Evolutionary conservation across 495 filamentous ascomycete species (phyloP).

Genomic region (Cairneyella variabilis): DNA sequence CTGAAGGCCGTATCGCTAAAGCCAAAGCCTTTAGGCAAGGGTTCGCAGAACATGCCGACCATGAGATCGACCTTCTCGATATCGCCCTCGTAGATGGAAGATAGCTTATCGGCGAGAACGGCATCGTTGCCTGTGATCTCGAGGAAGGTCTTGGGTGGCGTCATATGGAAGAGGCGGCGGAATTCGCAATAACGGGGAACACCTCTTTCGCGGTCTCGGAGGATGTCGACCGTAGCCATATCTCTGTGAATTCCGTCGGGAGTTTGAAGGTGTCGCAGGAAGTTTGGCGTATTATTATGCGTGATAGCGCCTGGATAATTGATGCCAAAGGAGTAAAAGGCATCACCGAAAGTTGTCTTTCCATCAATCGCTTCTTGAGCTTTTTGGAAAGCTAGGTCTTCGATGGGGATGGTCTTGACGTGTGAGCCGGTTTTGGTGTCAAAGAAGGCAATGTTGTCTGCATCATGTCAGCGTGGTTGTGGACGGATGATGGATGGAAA

Average conservation of each 20-base stretch:
- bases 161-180: conserved; percentile 37
- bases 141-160: conserved; percentile 27
- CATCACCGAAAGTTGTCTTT: conserved; percentile 32
- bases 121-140: conserved; percentile 35
- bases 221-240: conserved; percentile 39
- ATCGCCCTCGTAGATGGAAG: conserved; percentile 29
- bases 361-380: conserved; percentile 29
- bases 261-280: conserved; percentile 32
- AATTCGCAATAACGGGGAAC: conserved; percentile 43
- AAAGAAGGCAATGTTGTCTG: conserved; percentile 40
- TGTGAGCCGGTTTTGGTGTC: conserved; percentile 27
- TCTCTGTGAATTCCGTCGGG: conserved; percentile 33
- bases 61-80: conserved; percentile 37
- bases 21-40: conserved; percentile 38
- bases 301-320: conserved; percentile 42
- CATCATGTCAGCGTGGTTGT: neutral
- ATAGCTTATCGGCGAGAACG: conserved; percentile 28
- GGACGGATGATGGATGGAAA: neutral
- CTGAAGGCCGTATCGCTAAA: conserved; percentile 40
- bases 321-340: conserved; percentile 43
- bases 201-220: conserved; percentile 42
- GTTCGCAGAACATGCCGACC: conserved; percentile 35
- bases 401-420: conserved; percentile 27
- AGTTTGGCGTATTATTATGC: conserved; percentile 35
- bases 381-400: conserved; percentile 30